Percentiles rank a stretch among this genome's conserved stretches.
Conservation (phyloP, 345 rosid species). For the Erodium maritimum region DNA sequence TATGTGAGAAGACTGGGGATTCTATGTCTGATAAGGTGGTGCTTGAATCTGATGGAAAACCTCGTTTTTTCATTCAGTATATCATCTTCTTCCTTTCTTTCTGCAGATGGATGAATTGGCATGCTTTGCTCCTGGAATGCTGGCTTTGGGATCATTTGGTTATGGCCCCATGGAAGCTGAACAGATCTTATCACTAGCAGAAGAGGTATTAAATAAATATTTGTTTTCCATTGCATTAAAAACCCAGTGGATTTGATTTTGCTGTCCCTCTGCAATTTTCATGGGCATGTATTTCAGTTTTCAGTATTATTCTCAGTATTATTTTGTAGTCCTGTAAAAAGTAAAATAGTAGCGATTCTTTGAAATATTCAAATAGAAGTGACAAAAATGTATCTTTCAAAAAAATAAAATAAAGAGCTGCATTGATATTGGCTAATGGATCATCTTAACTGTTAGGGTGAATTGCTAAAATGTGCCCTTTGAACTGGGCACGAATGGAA, state of each 20-base stretch:
- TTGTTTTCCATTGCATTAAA: not conserved
- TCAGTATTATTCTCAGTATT: not conserved
- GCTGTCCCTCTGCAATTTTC: not conserved
- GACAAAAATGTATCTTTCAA: not conserved
- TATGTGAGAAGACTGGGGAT: constrained; percentile 67
- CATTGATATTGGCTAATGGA: too few species aligned
- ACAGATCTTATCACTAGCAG: constrained; percentile 58
- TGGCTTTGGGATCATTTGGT: constrained; percentile 84
- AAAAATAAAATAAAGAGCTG: too few species aligned
- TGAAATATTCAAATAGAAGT: not conserved
- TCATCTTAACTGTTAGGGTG: too few species aligned
- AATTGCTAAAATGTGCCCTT: too few species aligned
- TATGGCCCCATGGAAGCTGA: constrained; percentile 54
- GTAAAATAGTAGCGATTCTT: too few species aligned
- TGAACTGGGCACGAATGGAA: too few species aligned
- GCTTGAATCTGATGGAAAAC: constrained; percentile 1
- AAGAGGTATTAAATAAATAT: constrained; percentile 47
- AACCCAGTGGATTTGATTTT: not conserved
- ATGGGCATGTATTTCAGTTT: not conserved
- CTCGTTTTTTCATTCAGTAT: constrained; percentile 7
- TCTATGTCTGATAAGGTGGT: constrained; percentile 43
- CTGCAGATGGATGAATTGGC: constrained; percentile 96
- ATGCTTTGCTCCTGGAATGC: constrained; percentile 96
- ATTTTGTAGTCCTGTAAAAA: not conserved
- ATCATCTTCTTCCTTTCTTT: constrained; percentile 1